Percentiles rank a stretch among this genome's conserved stretches.
phyloP scores from a whole-genome alignment of 2,329 filamentous ascomycete genomes.

The Aspergillus phoenicis region DNA sequence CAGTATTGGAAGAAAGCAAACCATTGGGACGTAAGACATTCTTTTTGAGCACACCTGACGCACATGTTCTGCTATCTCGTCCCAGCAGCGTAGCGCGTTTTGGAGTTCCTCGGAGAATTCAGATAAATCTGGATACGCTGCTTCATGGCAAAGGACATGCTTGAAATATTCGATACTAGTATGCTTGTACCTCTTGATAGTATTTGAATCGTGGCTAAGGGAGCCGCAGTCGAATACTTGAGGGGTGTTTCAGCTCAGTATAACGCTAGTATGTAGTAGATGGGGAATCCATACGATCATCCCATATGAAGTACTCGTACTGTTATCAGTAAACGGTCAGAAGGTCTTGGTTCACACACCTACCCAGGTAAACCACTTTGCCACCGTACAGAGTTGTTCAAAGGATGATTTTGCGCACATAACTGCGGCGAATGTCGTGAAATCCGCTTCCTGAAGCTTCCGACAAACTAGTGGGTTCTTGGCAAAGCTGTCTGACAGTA shows the following conservation, averaged over 20 bases:
- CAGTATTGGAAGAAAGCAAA: neutral
- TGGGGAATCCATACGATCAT: conserved; percentile 1
- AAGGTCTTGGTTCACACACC: neutral
- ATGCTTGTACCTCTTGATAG: neutral
- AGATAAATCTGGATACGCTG: conserved; percentile 9
- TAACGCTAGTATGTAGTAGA: neutral
- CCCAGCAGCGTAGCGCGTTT: conserved; percentile 15
- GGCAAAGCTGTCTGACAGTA: conserved; percentile 3
- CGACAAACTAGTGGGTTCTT: neutral
- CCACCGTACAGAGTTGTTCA: conserved; percentile 11
- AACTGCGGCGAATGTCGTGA: conserved; percentile 12
- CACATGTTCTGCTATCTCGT: conserved; percentile 13
- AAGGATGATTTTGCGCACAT: conserved; percentile 12
- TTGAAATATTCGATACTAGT: conserved; percentile 6
- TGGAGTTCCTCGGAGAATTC: neutral
- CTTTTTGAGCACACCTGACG: conserved; percentile 9
- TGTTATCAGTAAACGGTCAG: fast-evolving
- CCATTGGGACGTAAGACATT: neutral
- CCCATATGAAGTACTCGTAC: conserved; percentile 15
- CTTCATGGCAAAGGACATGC: neutral
- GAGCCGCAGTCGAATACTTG: conserved; percentile 16
- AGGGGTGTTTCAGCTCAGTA: neutral
- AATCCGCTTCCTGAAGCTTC: conserved; percentile 16
- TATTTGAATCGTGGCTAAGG: neutral
- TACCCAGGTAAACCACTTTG: conserved; percentile 17